Evolutionary conservation across 2,329 filamentous ascomycete genomes (phyloP), one percentile per base, ranked within the genome.

Genomic region (Fusarium mundagurra): DNA sequence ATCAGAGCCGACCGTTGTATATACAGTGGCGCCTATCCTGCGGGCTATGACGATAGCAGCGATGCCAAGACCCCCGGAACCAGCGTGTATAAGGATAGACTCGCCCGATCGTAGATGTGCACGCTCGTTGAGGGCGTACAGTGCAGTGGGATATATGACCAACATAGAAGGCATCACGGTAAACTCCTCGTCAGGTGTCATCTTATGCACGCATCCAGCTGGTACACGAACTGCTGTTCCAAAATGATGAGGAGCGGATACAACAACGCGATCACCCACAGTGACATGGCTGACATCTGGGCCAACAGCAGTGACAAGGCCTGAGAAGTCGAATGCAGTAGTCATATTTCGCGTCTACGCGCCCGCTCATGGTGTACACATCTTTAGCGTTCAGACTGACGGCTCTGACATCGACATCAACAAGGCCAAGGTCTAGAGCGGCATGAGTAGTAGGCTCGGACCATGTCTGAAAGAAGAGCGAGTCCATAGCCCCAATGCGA

Each of bases 181-280:
- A 4, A 27, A 53, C 2, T 53, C 48, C 12, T 53, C 48, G 0
- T 16, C 17, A 2, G 48, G 0, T 0, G 0, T 18, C 31, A 53
- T 36, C 0, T 27, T 53, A n/a, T 53, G 48, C 9, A 34, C 48
- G 4, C 31, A 36, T 36, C 48, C 31, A 24, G 31, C 31, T 36
- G 48, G 48, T 10, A 53, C 48, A 5, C 48, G n/a, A 34, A 53
- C 48, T 1, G n/a, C 17, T 20, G 48, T 53, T 20, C 31, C 48
- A 20, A 53, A 17, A 36, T 53, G 48, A 3, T 53, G 48, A 20
- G 48, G 48, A 11, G 48, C 48, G 0, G 48, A 53, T 36, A 16
- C 31, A 2, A 53, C 31, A 36, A 53, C 48, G 18, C 48, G 31
- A 11, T 53, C 48, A 1, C 48, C 31, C 12, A 27, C 31, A 2